Percentiles rank a stretch among this genome's conserved stretches.
Conservation (phyloP, 2,329 filamentous ascomycete genomes). For the Colletotrichum abscissum region DNA sequence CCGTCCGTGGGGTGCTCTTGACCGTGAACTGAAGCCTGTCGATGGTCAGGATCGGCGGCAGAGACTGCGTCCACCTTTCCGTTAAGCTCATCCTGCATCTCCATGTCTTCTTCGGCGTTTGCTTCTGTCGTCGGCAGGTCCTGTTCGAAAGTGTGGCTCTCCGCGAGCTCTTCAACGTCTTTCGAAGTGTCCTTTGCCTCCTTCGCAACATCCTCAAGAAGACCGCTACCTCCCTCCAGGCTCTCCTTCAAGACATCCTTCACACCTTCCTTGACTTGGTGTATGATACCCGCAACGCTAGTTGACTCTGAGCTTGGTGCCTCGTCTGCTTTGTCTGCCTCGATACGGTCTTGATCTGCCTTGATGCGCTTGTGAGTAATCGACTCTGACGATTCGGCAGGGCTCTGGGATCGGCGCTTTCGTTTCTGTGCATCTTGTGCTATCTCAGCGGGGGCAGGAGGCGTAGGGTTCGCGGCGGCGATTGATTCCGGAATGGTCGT, state of each 20-base stretch:
- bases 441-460: constrained; percentile 27
- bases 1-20: background rate
- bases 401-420: constrained; percentile 74
- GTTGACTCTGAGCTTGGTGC: constrained; percentile 4
- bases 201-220: constrained; percentile 26
- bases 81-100: constrained; percentile 11
- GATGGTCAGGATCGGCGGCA: background rate
- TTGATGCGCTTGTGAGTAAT: constrained; percentile 66
- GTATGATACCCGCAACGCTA: constrained; percentile 12
- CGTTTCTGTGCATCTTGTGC: constrained; percentile 70
- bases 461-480: constrained; percentile 21
- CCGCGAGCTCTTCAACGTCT: background rate
- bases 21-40: background rate
- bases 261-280: constrained; percentile 17
- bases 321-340: constrained; percentile 46
- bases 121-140: constrained; percentile 1
- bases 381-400: constrained; percentile 65
- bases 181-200: constrained; percentile 23
- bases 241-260: constrained; percentile 6
- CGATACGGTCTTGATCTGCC: constrained; percentile 60
- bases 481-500: constrained; percentile 3
- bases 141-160: constrained; percentile 9
- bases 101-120: background rate
- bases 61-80: background rate
- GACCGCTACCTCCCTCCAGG: constrained; percentile 16